These are phyloP conservation scores for Backusella tarrabulga DNA, from an alignment of 192 early-diverging fungal genomes.

Conservation along the genomic window DNA sequence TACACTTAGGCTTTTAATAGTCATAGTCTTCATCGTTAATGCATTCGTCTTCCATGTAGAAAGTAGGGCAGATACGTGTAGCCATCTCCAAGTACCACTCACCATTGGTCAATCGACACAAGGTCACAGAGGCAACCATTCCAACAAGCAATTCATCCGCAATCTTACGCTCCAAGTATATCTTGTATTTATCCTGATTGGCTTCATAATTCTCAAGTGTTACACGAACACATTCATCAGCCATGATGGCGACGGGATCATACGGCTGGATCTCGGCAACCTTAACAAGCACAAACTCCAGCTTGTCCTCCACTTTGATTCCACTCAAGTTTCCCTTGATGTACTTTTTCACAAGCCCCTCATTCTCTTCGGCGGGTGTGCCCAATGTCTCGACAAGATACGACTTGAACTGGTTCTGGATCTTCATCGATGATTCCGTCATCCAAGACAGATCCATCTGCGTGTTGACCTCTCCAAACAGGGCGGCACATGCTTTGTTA, in stretches of 20 bases:
- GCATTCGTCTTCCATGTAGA: constrained; percentile 36
- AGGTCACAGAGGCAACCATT: constrained; percentile 21
- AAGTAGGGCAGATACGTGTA: constrained; percentile 18
- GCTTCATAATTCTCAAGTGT: background rate
- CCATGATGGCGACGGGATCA: background rate
- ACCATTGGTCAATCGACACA: constrained; percentile 22
- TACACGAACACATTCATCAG: constrained; percentile 1
- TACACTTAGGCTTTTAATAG: background rate
- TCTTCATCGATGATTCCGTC: background rate
- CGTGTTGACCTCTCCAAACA: constrained; percentile 38
- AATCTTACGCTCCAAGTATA: constrained; percentile 27
- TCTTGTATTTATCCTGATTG: background rate
- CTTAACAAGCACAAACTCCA: background rate
- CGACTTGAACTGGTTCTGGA: background rate
- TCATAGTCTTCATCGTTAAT: constrained; percentile 18
- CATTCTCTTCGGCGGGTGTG: background rate
- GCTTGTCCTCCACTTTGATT: background rate
- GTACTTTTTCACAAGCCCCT: background rate
- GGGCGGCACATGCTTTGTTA: constrained; percentile 51
- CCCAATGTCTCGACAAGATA: constrained; percentile 21
- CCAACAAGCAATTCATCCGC: constrained; percentile 16
- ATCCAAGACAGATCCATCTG: constrained; percentile 11
- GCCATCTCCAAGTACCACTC: constrained; percentile 30
- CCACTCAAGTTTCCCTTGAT: background rate
- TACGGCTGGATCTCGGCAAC: background rate